Base-by-base conservation (phyloP, 768 basidiomycete species). In the Xerocomus potaroensis region DNA sequence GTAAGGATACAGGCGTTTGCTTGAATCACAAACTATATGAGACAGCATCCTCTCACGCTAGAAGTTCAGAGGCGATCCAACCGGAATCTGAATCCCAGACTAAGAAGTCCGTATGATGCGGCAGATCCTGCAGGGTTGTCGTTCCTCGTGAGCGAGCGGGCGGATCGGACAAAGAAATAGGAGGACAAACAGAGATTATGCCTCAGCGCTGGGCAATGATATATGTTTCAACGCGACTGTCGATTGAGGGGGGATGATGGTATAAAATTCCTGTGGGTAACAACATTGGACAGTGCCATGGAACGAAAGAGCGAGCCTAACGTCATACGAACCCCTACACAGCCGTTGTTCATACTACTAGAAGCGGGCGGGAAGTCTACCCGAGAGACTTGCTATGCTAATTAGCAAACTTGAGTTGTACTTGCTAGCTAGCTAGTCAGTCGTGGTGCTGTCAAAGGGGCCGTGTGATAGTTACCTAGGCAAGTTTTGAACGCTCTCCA, bases 151-250 rank as follows among this genome's bases (percentile, higher is more conserved):
- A 44, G 26, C 32, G 53, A 47, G 22, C 15, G 45, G n/a, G 53
- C 47, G 54, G 35, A 62, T 59, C 57, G 48, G 36, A 47, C 37
- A 40, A 46, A 54, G 50, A 51, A 45, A 53, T 27, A 48, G 47
- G 50, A 45, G 49, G 3, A 50, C 22, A 36, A 51, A 51, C 52
- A 41, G 43, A 37, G 48, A 10, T 22, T 23, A 27, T 27, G 29
- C 22, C 53, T 56, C 53, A 44, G 49, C 30, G 32, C 35, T 26
- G 12, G 21, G 43, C 24, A 29, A 23, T 6, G 7, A 22, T 33
- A 26, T 35, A 24, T 40, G 27, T 41, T 41, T 41, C 26, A 21
- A 15, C 19, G 31, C 22, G 29, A 47, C 19, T 21, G 29, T 38
- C 48, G 37, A 47, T 34, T 18, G 27, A 36, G 24, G 15, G 16